Conservation (phyloP, 106 monocot species). For the Dendrobium chrysotoxum region DNA sequence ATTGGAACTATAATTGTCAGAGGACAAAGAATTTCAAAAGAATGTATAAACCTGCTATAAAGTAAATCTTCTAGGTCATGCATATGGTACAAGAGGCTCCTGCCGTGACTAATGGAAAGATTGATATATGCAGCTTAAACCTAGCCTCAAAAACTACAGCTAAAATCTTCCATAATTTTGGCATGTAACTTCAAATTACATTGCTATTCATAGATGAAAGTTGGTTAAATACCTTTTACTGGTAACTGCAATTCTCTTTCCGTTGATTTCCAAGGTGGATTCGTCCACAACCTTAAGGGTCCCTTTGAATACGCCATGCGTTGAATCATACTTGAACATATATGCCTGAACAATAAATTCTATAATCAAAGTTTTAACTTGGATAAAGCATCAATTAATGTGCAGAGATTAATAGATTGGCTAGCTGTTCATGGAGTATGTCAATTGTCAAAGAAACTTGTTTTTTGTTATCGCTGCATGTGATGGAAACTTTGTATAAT, state of each 20-base stretch:
- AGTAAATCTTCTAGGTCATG: neutral
- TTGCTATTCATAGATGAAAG: neutral
- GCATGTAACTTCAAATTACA: neutral
- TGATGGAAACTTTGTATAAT: neutral
- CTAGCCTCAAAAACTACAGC: neutral
- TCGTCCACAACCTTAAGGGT: conserved; percentile 67
- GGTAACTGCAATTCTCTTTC: conserved; percentile 55
- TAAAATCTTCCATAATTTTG: neutral
- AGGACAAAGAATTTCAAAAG: neutral
- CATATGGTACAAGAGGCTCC: neutral
- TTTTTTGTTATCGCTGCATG: neutral
- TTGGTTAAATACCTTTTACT: conserved; percentile 55
- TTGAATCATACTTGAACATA: conserved; percentile 98
- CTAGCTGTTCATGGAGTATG: neutral
- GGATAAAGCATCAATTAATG: neutral
- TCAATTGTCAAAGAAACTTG: neutral
- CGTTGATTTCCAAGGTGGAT: conserved; percentile 79
- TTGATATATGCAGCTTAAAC: neutral
- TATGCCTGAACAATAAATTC: conserved; percentile 53
- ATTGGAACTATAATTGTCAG: neutral
- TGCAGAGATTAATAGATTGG: neutral
- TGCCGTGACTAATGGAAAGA: neutral
- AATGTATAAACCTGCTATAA: neutral
- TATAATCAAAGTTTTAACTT: neutral
- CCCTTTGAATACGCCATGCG: conserved; percentile 91